Evolutionary conservation across 352 stramenopile species (phyloP).

Genomic region (Phytophthora ramorum): DNA sequence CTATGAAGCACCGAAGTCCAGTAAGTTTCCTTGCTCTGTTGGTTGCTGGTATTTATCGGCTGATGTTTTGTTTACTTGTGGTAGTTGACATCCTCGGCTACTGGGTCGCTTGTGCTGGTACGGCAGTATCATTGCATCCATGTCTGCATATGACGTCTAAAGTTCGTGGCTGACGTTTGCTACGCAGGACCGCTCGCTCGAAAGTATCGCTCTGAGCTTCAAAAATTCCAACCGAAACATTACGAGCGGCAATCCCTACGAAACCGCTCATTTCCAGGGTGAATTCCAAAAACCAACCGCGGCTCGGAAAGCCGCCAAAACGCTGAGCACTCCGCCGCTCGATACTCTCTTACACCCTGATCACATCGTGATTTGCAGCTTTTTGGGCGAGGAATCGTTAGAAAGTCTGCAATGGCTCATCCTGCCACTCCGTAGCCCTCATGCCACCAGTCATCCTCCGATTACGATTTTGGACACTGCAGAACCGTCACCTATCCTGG

Average conservation of each 20-base stretch:
- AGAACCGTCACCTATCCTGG: conserved; percentile 61
- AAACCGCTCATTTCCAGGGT: conserved; percentile 38
- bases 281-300: conserved; percentile 28
- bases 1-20: conserved; percentile 32
- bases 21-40: conserved; percentile 24
- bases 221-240: conserved; percentile 43
- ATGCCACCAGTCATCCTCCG: conserved; percentile 58
- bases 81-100: conserved; percentile 42
- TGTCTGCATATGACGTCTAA: conserved; percentile 4
- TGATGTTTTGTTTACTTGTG: conserved; percentile 3
- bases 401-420: conserved; percentile 83
- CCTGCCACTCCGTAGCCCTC: conserved; percentile 62
- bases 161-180: not conserved
- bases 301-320: conserved; percentile 18
- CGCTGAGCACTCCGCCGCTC: conserved; percentile 61
- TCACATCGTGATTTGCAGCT: conserved; percentile 87
- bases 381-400: conserved; percentile 80
- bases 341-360: conserved; percentile 64
- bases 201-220: conserved; percentile 58
- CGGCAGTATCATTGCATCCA: not conserved
- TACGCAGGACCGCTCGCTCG: conserved; percentile 66
- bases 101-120: conserved; percentile 62
- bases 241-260: conserved; percentile 52
- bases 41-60: not conserved
- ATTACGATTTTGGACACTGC: conserved; percentile 84